Evolutionary conservation across 2,329 filamentous ascomycete genomes (phyloP).

Genomic region (Apiospora saccharicola): DNA sequence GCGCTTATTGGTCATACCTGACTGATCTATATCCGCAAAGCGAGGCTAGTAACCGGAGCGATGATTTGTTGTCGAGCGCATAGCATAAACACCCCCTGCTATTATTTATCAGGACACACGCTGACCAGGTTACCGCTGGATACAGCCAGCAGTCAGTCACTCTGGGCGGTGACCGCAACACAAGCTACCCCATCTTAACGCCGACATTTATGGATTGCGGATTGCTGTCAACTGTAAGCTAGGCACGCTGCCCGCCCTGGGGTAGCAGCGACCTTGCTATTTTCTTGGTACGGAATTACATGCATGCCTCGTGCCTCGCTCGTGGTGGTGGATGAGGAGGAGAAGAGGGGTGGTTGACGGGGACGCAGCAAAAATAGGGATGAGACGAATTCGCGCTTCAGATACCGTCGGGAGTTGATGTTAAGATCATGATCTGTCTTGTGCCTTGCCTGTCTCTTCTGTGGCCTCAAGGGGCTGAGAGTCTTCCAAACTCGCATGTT

Average conservation of each 20-base stretch:
- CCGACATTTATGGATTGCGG: constrained; percentile 17
- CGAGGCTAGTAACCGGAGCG: constrained; percentile 9
- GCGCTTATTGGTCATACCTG: constrained; percentile 24
- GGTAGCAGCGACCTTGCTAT: constrained; percentile 4
- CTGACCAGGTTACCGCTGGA: constrained; percentile 10
- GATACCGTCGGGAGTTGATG: neutral
- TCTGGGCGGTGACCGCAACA: constrained; percentile 2
- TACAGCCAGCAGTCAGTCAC: neutral
- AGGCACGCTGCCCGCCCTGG: constrained; percentile 3
- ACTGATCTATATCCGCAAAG: constrained; percentile 17
- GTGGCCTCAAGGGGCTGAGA: neutral
- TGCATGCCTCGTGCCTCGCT: constrained; percentile 12
- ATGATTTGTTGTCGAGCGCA: constrained; percentile 10
- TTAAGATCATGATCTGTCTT: neutral
- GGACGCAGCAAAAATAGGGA: constrained; percentile 9
- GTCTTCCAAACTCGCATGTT: constrained; percentile 1
- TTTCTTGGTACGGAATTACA: neutral
- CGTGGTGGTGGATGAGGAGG: neutral
- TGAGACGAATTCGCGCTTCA: constrained; percentile 13
- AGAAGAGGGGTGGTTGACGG: neutral
- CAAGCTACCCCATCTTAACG: neutral
- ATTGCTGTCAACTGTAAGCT: constrained; percentile 14
- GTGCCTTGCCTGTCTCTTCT: neutral
- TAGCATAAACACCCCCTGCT: constrained; percentile 2
- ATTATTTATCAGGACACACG: constrained; percentile 2